These are phyloP conservation scores for Pharnaceum exiguum DNA, from an alignment of 148 eudicot genomes.

Conservation along the genomic window DNA sequence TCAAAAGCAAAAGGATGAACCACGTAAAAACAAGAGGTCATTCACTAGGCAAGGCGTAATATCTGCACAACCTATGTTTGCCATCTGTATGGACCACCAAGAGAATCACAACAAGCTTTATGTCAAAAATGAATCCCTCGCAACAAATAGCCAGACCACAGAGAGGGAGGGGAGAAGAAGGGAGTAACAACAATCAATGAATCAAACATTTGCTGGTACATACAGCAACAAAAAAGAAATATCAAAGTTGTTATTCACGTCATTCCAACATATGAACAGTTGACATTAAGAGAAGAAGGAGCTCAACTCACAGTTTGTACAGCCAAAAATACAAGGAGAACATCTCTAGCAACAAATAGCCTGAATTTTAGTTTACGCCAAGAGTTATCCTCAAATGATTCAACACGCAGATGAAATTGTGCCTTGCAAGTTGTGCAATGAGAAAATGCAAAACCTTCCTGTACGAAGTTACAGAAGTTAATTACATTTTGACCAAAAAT, in stretches of 20 bases:
- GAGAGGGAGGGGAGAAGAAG: too few species aligned
- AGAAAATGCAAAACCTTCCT: conserved; percentile 97
- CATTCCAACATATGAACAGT: not conserved
- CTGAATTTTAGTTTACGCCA: conserved; percentile 88
- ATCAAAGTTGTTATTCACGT: not conserved
- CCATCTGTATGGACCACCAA: too few species aligned
- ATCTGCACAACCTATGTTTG: too few species aligned
- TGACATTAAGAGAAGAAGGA: not conserved
- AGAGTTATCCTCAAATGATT: conserved; percentile 55
- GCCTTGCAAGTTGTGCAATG: conserved; percentile 98
- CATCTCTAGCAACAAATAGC: conserved; percentile 86
- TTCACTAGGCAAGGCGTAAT: too few species aligned
- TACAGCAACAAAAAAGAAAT: too few species aligned
- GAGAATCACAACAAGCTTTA: too few species aligned
- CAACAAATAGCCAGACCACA: too few species aligned
- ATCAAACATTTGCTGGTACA: too few species aligned
- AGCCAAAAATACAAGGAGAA: conserved; percentile 77
- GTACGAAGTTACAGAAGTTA: conserved; percentile 7
- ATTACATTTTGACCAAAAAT: not conserved
- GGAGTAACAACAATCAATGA: too few species aligned
- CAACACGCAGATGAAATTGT: conserved; percentile 75
- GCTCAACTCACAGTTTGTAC: conserved; percentile 70
- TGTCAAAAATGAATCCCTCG: too few species aligned
- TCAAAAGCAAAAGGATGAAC: too few species aligned
- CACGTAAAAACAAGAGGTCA: too few species aligned